Evolutionary conservation across 2,329 filamentous ascomycete species (phyloP).

Genomic region (Alternaria metachromatica): DNA sequence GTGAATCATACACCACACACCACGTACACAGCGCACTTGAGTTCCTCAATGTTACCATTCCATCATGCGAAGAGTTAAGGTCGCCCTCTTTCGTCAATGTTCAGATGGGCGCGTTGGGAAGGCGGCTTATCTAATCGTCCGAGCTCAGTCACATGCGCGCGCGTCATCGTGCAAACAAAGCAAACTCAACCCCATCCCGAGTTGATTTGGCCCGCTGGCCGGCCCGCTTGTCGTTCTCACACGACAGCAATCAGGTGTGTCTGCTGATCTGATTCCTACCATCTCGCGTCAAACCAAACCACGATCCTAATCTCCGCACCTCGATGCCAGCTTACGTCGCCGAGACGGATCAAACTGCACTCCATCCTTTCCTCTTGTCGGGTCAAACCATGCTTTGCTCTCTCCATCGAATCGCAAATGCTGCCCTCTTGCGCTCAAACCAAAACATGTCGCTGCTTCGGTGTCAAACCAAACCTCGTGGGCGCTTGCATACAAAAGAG

Average conservation of each 20-base stretch:
- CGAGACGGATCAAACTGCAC: constrained; percentile 1
- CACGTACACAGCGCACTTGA: background rate
- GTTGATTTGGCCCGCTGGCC: constrained; percentile 23
- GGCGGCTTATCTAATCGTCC: constrained; percentile 17
- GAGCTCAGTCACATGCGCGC: constrained; percentile 17
- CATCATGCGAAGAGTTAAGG: background rate
- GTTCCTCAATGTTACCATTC: background rate
- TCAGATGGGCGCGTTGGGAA: background rate
- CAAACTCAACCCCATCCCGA: constrained; percentile 30
- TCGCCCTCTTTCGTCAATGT: background rate
- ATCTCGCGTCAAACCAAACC: constrained; percentile 14
- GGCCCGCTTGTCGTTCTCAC: constrained; percentile 26
- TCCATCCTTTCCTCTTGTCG: background rate
- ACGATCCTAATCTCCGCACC: constrained; percentile 4
- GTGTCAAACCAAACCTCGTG: constrained; percentile 24
- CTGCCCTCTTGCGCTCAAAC: constrained; percentile 19
- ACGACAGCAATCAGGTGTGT: constrained; percentile 39
- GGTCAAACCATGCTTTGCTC: constrained; percentile 18
- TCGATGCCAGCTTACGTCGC: constrained; percentile 7
- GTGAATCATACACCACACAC: background rate
- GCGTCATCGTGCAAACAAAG: constrained; percentile 39
- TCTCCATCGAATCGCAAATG: constrained; percentile 13
- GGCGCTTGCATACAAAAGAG: constrained; percentile 26
- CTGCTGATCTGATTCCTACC: constrained; percentile 14
- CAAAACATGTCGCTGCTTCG: constrained; percentile 15